Base-by-base conservation (phyloP, 208 protist species). In the Trypanosomatidae sp. region DNA sequence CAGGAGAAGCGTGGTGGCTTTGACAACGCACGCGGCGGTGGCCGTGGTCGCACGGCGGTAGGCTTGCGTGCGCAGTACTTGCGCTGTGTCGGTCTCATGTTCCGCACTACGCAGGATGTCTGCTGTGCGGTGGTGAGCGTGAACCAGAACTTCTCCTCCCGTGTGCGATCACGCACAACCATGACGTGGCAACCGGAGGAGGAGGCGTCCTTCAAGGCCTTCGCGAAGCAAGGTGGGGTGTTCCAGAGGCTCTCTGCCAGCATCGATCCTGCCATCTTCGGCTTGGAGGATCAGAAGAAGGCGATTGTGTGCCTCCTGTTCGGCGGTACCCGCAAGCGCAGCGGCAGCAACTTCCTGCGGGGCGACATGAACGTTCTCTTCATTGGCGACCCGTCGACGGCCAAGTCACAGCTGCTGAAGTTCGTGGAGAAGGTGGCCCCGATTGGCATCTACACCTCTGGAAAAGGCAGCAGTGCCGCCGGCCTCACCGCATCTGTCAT, bases 321-420 rank as follows among this genome's bases (percentile, higher is more conserved):
- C 91, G 98, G 99, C 55, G 99, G 99, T 4, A 97, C 96, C 5
- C 83, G 97, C 5, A 99, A 99, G 85, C 72, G 78, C 55, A 82
- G 99, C 55, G 99, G 99, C 83, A 98, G 92, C 83, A 99, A 99
- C 84, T 95, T 92, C 70, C 75, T 99, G 12, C 88, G 99, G 75
- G 98, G 99, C 25, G 99, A 99, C 81, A 99, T 99, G 85, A 99
- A 99, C 92, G 97, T 99, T 0, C 92, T 99, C 22, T 92, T 99
- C 58, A 93, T 99, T 41, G 99, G 99, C 60, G 99, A 99, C 81
- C 99, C 99, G 0, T 99, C 98, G 36, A 99, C 99, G 9, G 99
- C 98, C 10, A 99, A 99, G 77, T 99, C 95, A 39, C 99, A 99
- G 87, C 88, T 99, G 22, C 86, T 99, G 13, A 99, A 99, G 87